Evolutionary conservation across 129 eudicot genomes (phyloP), one percentile per base, ranked within the genome.

Genomic region (Centella asiatica): DNA sequence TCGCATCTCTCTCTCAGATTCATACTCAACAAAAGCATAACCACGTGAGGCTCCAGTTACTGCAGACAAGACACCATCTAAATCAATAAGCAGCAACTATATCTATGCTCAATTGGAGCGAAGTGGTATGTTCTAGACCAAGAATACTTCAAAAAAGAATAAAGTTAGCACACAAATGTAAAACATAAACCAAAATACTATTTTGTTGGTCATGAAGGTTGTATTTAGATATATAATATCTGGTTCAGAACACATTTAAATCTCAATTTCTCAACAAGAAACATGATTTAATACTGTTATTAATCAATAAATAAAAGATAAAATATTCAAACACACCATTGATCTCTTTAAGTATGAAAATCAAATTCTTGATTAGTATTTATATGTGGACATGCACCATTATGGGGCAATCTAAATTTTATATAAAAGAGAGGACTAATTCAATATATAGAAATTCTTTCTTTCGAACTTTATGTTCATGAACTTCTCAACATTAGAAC

Each of bases 31-130:
- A 74, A 93, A 93, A 22, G 83, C 99, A 80, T 84, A 93, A 55
- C 99, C 95, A 60, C 80, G 80, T 42, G 99, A 93, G 66, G 99
- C 99, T 57, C 99, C 99, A 1, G 99, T 93, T 31, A 93, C 99
- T 87, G 80, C 60, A 76, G 44, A 55, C 65, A 72, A 67, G 42
- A 49, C 61, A 70, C 61, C 55, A 61, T 24, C 18, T 31, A 34
- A 11, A 31, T 59, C n/a, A 69, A 48, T 48, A 48, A 37, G 66
- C 23, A 28, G 45, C 64, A 58, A 22, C 44, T 68, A 36, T 15
- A 49, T 39, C 12, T 48, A 20, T 64, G 27, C 59, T 69, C 17
- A 58, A 48, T 42, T 13, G 47, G 20, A n/a, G 54, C 54, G n/a
- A n/a, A 48, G 54, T 48, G 20, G 54, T 48, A 5, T 48, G 28